These are phyloP conservation scores for Xylaria sp. DNA, from an alignment of 2,329 filamentous ascomycete genomes.

Conservation along the genomic window DNA sequence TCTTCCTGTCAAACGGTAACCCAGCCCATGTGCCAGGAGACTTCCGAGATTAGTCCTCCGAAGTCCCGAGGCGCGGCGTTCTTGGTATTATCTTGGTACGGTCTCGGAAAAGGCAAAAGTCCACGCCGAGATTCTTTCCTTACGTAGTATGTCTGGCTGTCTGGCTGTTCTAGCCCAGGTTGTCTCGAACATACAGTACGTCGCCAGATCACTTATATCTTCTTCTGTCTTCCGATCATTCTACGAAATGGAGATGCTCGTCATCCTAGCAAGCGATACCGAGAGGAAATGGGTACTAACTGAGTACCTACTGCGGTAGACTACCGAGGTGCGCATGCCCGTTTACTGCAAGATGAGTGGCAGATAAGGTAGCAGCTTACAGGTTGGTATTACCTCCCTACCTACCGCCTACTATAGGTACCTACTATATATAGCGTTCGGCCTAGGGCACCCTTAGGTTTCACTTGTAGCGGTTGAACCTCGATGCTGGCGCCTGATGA, in stretches of 20 bases:
- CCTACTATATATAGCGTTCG: slow-evolving; percentile 17
- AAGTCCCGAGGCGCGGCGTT: slow-evolving; percentile 28
- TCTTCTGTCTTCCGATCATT: neutral
- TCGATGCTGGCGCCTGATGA: slow-evolving; percentile 13
- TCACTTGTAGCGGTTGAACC: slow-evolving; percentile 13
- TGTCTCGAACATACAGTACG: neutral
- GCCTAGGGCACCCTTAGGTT: neutral
- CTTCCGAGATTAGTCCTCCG: slow-evolving; percentile 21
- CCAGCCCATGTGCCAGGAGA: slow-evolving; percentile 19
- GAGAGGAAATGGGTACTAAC: neutral
- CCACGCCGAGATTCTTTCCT: neutral
- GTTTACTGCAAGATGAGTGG: slow-evolving; percentile 14
- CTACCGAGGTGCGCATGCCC: neutral
- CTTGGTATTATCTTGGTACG: slow-evolving; percentile 36
- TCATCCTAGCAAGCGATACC: neutral
- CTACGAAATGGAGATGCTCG: neutral
- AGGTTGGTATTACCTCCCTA: neutral
- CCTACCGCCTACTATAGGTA: neutral
- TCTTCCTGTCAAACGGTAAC: slow-evolving; percentile 17
- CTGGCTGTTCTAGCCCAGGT: neutral
- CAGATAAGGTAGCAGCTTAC: slow-evolving; percentile 9
- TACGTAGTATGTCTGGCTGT: too few species aligned
- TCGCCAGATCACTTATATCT: neutral
- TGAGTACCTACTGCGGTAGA: neutral
- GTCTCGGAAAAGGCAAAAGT: neutral